Evolutionary conservation across 2,329 filamentous ascomycete species (phyloP).

Genomic region (Aspergillus flavus): DNA sequence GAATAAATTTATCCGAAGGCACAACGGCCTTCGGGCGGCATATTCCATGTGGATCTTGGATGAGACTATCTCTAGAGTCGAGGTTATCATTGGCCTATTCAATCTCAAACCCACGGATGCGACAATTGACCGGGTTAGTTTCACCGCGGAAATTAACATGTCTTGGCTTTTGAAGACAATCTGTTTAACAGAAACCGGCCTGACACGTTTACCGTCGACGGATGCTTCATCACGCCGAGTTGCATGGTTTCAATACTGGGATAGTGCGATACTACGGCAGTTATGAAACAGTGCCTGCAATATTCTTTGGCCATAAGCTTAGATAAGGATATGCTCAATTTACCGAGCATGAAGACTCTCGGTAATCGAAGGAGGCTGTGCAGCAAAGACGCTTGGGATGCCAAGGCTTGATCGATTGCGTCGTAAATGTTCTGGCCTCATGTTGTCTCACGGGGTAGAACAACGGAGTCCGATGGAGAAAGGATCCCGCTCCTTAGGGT

Average conservation of each 20-base stretch:
- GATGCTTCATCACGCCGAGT: background rate
- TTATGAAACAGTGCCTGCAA: background rate
- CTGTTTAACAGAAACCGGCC: too few relatives aligned
- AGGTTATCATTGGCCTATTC: background rate
- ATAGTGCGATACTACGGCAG: background rate
- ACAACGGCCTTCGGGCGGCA: background rate
- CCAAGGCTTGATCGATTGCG: background rate
- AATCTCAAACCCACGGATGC: background rate
- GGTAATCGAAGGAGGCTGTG: background rate
- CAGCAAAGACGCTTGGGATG: background rate
- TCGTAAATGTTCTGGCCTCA: background rate
- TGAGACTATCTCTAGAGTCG: background rate
- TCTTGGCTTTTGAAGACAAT: background rate
- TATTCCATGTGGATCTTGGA: background rate
- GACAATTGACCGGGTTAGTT: background rate
- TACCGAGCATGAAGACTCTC: background rate
- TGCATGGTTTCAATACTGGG: background rate
- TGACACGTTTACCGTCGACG: too few relatives aligned
- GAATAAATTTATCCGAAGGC: background rate
- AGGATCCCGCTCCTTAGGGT: background rate
- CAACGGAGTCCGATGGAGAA: slow-evolving; percentile 6
- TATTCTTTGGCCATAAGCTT: background rate
- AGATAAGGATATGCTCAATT: background rate
- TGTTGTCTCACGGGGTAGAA: slow-evolving; percentile 1
- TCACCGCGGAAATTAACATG: background rate